Evolutionary conservation across 225 moss, liverwort and hornwort genomes (phyloP).

Genomic region (Takakia lepidozioides): DNA sequence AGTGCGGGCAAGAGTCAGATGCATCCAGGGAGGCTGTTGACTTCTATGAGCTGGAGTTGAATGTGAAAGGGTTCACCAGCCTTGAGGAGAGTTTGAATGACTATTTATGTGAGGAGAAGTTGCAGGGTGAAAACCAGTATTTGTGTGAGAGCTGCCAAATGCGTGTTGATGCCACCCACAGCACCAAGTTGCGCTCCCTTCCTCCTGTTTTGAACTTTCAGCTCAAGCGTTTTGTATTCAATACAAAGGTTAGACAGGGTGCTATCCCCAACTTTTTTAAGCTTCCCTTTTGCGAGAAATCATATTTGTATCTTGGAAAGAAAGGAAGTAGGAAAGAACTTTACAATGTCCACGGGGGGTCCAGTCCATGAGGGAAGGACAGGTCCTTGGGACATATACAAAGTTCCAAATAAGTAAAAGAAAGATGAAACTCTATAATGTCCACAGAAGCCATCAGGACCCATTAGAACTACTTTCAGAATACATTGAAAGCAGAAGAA

Average conservation of each 20-base stretch:
- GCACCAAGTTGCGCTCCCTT: slow-evolving; percentile 87
- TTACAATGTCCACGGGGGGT: no score
- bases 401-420: no score
- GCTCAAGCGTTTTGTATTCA: slow-evolving; percentile 97
- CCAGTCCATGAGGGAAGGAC: no score
- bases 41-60: slow-evolving; percentile 97
- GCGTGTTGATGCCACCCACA: slow-evolving; percentile 95
- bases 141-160: slow-evolving; percentile 86
- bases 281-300: no score
- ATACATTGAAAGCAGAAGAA: no score
- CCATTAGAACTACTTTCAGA: no score
- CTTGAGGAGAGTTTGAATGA: slow-evolving; percentile 88
- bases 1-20: slow-evolving; percentile 94
- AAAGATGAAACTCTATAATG: no score
- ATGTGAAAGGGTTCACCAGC: slow-evolving; percentile 93
- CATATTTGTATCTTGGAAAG: no score
- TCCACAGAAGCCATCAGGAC: no score
- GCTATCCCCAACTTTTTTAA: no score
- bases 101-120: slow-evolving; percentile 88
- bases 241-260: slow-evolving; percentile 60
- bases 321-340: no score
- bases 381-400: no score
- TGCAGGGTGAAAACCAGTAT: slow-evolving; percentile 98
- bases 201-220: slow-evolving; percentile 96
- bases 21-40: slow-evolving; percentile 90